Evolutionary conservation across 1,284 basidiomycete genomes (phyloP).

Genomic region (Hymenochaete sp.): DNA sequence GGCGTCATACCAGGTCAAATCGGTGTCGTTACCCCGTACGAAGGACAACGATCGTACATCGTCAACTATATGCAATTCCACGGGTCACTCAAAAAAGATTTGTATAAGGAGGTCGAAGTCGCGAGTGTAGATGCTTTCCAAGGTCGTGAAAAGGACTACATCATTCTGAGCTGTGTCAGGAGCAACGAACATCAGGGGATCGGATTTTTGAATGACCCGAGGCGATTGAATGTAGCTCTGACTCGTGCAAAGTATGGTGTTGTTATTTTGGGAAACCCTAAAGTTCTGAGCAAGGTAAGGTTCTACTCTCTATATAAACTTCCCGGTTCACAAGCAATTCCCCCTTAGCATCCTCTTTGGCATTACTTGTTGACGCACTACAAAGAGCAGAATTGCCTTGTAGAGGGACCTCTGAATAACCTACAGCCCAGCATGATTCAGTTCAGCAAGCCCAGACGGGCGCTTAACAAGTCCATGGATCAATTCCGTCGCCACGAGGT

Average conservation of each 20-base stretch:
- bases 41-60: slow-evolving; percentile 98
- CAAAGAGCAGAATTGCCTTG: slow-evolving; percentile 91
- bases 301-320: background rate
- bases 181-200: slow-evolving; percentile 99
- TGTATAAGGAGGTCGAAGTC: slow-evolving; percentile 99
- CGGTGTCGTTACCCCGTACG: slow-evolving; percentile 98
- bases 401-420: slow-evolving; percentile 95
- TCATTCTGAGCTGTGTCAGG: slow-evolving; percentile 97
- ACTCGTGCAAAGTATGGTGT: slow-evolving; percentile 97
- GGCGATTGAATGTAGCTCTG: slow-evolving; percentile 93
- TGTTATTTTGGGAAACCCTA: slow-evolving; percentile 97
- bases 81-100: slow-evolving; percentile 94
- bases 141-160: slow-evolving; percentile 99
- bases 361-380: slow-evolving; percentile 97
- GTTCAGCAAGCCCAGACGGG: slow-evolving; percentile 89
- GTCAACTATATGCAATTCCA: slow-evolving; percentile 99
- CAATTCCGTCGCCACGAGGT: slow-evolving; percentile 87
- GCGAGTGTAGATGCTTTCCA: slow-evolving; percentile 99
- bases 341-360: slow-evolving; percentile 86
- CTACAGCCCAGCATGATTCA: slow-evolving; percentile 98
- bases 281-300: slow-evolving; percentile 93
- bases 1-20: slow-evolving; percentile 94
- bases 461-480: slow-evolving; percentile 79
- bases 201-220: slow-evolving; percentile 97
- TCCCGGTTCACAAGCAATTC: slow-evolving; percentile 5